Percentiles rank a stretch among this genome's conserved stretches.
Conservation (phyloP, 2,329 filamentous ascomycete species). For the Fusarium falciforme region DNA sequence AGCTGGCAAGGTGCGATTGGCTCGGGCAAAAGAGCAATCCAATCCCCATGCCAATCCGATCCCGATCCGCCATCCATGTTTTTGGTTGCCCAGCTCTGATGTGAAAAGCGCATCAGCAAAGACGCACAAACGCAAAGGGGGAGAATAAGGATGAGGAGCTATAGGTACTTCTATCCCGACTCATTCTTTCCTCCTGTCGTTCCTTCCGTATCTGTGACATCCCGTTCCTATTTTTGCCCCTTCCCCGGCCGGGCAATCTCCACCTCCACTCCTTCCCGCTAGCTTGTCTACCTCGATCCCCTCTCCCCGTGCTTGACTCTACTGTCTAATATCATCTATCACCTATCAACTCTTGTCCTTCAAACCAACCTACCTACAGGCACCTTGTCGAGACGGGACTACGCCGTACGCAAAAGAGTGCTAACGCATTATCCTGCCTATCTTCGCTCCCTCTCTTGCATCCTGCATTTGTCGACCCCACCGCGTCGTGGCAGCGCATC, state of each 20-base stretch:
- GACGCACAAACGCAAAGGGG: conserved; percentile 8
- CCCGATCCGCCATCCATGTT: conserved; percentile 14
- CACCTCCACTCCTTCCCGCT: conserved; percentile 3
- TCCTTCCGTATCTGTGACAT: conserved; percentile 1
- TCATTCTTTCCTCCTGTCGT: neutral
- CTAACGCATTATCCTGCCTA: conserved; percentile 17
- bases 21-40: conserved; percentile 4
- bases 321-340: conserved; percentile 18
- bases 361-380: neutral
- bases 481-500: conserved; percentile 38
- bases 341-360: conserved; percentile 17
- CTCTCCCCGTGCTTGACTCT: neutral
- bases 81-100: neutral
- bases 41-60: neutral
- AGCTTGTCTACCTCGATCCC: conserved; percentile 4
- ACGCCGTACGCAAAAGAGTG: conserved; percentile 25
- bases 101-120: conserved; percentile 7
- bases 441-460: conserved; percentile 34
- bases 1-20: neutral
- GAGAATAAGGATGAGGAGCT: neutral
- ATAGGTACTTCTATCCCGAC: conserved; percentile 7
- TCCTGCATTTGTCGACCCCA: conserved; percentile 41
- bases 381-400: conserved; percentile 24
- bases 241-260: conserved; percentile 7
- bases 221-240: neutral